Percentiles rank a stretch among this genome's conserved stretches.
Evolutionary conservation across 1,139 yeast genomes (phyloP).

Genomic region (Hanseniaspora sp.): DNA sequence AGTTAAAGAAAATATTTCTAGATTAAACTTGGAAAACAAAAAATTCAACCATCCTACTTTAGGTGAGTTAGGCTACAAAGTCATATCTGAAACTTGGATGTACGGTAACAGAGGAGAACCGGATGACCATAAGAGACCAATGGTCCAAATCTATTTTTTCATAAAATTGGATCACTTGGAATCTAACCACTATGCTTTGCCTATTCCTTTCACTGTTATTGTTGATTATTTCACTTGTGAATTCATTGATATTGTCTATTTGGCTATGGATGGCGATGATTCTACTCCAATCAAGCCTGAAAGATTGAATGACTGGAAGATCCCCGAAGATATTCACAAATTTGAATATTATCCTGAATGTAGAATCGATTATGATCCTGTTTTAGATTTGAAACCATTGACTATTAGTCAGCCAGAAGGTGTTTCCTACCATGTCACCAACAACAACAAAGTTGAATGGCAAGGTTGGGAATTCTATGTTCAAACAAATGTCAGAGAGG

Average conservation of each 20-base stretch:
- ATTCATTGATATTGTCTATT: constrained; percentile 65
- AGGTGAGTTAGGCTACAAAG: constrained; percentile 25
- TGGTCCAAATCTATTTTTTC: constrained; percentile 70
- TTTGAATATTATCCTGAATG: constrained; percentile 73
- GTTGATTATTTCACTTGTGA: constrained; percentile 56
- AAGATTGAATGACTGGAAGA: constrained; percentile 27
- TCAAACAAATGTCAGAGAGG: constrained; percentile 69
- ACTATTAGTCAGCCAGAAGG: constrained; percentile 76
- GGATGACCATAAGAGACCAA: constrained; percentile 36
- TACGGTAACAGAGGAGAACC: constrained; percentile 65
- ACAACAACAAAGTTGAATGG: constrained; percentile 60
- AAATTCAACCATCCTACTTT: constrained; percentile 34
- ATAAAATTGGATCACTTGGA: constrained; percentile 63
- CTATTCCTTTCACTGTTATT: constrained; percentile 72
- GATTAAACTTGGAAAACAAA: constrained; percentile 38
- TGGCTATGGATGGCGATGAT: constrained; percentile 64
- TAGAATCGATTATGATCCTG: constrained; percentile 42
- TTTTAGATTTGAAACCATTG: constrained; percentile 62
- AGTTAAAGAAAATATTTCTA: constrained; percentile 52
- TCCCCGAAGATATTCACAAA: constrained; percentile 43
- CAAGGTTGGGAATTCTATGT: constrained; percentile 86
- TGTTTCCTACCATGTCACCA: constrained; percentile 54
- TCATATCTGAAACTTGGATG: constrained; percentile 78
- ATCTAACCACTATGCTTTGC: constrained; percentile 76
- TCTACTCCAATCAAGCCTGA: constrained; percentile 10